Evolutionary conservation across 2,329 filamentous ascomycete species (phyloP).

Genomic region (Colletotrichum sp.): DNA sequence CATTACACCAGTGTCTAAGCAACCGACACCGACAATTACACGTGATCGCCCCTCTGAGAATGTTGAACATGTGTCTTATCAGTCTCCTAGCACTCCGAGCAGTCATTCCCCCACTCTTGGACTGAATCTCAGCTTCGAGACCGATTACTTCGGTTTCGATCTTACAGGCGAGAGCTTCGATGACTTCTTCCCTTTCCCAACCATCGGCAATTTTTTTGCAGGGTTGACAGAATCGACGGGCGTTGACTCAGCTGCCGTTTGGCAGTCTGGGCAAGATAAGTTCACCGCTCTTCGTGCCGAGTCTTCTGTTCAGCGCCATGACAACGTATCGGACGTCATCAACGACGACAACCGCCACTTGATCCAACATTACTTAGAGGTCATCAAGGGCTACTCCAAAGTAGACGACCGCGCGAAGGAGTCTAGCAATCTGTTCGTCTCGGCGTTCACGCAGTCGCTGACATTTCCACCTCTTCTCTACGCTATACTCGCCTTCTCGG

Average conservation of each 20-base stretch:
- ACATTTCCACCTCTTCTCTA: background rate
- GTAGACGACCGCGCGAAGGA: background rate
- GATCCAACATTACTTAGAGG: background rate
- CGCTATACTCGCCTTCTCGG: background rate
- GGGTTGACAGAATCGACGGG: fast-evolving
- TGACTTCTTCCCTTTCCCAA: background rate
- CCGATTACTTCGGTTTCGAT: background rate
- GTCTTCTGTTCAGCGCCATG: background rate
- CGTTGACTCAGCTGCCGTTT: background rate
- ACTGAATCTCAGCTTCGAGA: background rate
- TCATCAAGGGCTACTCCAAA: background rate
- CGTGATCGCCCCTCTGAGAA: fast-evolving
- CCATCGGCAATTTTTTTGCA: fast-evolving
- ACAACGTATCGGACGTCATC: background rate
- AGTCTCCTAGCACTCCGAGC: fast-evolving
- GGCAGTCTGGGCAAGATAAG: fast-evolving
- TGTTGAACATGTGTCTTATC: background rate
- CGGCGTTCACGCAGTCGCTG: background rate
- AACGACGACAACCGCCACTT: background rate
- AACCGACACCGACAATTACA: background rate
- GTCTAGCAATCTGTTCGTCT: background rate
- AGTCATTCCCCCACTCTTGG: background rate
- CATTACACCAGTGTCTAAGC: background rate
- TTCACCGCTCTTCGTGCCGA: background rate
- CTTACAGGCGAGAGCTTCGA: background rate